phyloP scores from a whole-genome alignment of 2,329 filamentous ascomycete species.

The Venturia oleaginea region DNA sequence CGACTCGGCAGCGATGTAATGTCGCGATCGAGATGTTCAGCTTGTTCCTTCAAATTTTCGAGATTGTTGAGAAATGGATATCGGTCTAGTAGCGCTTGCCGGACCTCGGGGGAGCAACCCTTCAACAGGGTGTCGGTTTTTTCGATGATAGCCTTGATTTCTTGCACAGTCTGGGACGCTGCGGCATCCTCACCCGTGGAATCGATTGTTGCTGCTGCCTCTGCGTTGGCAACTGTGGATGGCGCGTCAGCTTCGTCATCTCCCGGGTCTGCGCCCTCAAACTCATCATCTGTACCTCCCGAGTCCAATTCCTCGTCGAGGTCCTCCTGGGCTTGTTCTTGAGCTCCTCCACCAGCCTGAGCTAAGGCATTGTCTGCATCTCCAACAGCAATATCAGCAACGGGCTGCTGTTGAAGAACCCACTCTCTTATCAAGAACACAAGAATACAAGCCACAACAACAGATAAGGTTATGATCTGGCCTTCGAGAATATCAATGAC shows the following conservation, averaged over 20 bases:
- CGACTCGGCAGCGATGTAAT: neutral
- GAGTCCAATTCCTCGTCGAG: neutral
- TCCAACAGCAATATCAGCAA: slow-evolving; percentile 62
- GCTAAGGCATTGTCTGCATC: slow-evolving; percentile 24
- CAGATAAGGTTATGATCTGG: slow-evolving; percentile 82
- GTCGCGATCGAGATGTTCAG: slow-evolving; percentile 1
- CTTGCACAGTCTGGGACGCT: neutral
- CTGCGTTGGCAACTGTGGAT: neutral
- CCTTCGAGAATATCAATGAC: slow-evolving; percentile 82
- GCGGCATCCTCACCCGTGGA: neutral
- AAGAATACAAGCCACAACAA: slow-evolving; percentile 92
- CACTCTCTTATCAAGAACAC: slow-evolving; percentile 95
- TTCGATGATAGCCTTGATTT: neutral
- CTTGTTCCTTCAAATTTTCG: neutral
- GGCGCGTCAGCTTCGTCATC: neutral
- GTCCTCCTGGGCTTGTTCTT: slow-evolving; percentile 2
- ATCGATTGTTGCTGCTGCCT: neutral
- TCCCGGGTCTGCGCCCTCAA: neutral
- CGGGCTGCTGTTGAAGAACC: slow-evolving; percentile 94
- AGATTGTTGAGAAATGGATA: slow-evolving; percentile 1
- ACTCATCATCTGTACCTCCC: neutral
- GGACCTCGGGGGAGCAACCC: neutral
- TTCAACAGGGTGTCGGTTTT: neutral
- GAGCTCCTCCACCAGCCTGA: slow-evolving; percentile 15
- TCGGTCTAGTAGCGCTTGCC: neutral